These are phyloP conservation scores for Cladobotryum protrusum DNA, from an alignment of 2,329 filamentous ascomycete genomes.

Conservation along the genomic window DNA sequence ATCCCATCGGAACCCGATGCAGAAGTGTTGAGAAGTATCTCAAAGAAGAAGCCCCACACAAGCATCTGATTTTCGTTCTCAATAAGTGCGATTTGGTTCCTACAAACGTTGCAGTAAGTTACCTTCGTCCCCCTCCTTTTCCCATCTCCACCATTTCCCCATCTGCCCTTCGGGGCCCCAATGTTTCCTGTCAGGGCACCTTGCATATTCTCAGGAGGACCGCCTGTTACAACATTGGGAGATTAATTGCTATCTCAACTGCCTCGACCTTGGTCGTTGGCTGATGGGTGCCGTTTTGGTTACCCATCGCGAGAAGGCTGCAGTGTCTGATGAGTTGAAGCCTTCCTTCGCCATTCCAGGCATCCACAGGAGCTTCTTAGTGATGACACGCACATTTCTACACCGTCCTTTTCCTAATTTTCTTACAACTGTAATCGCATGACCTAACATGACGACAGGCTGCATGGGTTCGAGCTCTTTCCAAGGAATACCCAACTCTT, in stretches of 20 bases:
- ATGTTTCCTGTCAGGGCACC: slow-evolving; percentile 80
- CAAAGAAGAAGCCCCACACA: slow-evolving; percentile 86
- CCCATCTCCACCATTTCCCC: slow-evolving; percentile 14
- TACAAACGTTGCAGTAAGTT: slow-evolving; percentile 89
- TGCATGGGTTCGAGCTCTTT: slow-evolving; percentile 82
- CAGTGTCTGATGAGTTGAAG: slow-evolving; percentile 98
- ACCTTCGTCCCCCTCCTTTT: slow-evolving; percentile 3
- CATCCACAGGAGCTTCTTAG: slow-evolving; percentile 89
- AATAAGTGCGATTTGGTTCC: slow-evolving; percentile 72
- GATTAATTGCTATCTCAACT: slow-evolving; percentile 56
- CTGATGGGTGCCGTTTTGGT: slow-evolving; percentile 87
- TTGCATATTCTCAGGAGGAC: slow-evolving; percentile 60
- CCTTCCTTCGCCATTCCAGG: slow-evolving; percentile 54
- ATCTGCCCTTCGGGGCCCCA: slow-evolving; percentile 44
- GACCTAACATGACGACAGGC: slow-evolving; percentile 52
- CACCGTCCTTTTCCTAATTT: slow-evolving; percentile 20
- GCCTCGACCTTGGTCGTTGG: slow-evolving; percentile 38
- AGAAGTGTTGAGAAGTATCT: slow-evolving; percentile 78
- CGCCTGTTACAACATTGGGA: slow-evolving; percentile 99
- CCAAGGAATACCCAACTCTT: slow-evolving; percentile 86
- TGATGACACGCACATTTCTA: slow-evolving; percentile 78
- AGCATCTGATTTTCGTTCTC: slow-evolving; percentile 61
- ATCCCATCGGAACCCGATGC: slow-evolving; percentile 86
- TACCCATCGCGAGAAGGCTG: slow-evolving; percentile 63
- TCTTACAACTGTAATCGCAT: not conserved